phyloP scores from a whole-genome alignment of 441 rosid genomes.

The Arabidopsis hybrid region DNA sequence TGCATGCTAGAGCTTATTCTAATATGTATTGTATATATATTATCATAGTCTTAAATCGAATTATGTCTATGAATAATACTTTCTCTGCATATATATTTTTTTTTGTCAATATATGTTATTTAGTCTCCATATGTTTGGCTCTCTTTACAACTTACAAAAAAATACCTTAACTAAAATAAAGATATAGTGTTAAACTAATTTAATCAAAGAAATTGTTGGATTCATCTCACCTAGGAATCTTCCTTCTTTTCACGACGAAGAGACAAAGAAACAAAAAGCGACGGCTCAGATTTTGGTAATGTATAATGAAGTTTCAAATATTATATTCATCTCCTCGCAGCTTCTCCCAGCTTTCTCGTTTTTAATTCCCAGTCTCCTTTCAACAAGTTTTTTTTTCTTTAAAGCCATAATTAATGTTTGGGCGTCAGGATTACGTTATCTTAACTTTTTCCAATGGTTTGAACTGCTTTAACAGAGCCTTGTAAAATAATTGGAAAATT shows the following conservation, averaged over 20 bases:
- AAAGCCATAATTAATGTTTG: constrained; percentile 15
- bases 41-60: not conserved
- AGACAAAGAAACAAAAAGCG: constrained; percentile 44
- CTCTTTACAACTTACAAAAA: not conserved
- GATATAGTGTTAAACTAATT: not conserved
- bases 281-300: constrained; percentile 39
- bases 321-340: constrained; percentile 22
- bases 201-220: constrained; percentile 22
- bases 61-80: not conserved
- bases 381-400: not conserved
- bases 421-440: constrained; percentile 32
- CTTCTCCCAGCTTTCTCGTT: constrained; percentile 37
- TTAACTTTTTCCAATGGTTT: constrained; percentile 14
- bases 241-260: constrained; percentile 40
- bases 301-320: constrained; percentile 32
- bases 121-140: not conserved
- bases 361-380: constrained; percentile 23
- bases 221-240: constrained; percentile 42
- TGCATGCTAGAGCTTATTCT: too few relatives aligned
- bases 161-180: not conserved
- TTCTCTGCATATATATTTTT: not conserved
- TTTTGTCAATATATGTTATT: not conserved
- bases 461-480: constrained; percentile 1
- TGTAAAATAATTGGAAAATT: not conserved
- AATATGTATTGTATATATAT: too few relatives aligned